Evolutionary conservation across 2,329 filamentous ascomycete genomes (phyloP), one percentile per base, ranked within the genome.

Genomic region (Neurospora crassa): DNA sequence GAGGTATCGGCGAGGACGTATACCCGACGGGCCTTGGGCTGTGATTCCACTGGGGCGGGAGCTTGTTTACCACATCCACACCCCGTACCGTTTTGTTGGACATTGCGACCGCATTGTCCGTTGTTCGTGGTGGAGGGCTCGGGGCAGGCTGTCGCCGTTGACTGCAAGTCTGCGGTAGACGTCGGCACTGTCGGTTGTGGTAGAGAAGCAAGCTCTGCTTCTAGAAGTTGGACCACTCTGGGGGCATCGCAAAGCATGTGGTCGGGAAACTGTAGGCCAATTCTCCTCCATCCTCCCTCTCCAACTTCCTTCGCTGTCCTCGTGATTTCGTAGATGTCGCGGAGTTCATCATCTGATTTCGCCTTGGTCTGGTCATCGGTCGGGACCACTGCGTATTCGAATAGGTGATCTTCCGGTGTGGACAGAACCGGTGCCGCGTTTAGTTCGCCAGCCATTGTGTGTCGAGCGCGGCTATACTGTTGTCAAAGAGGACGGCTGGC

Each of bases 251-350:
- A 85, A 0, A 99, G 87, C 93, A 98, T 97, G 40, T 91, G 86
- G 81, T 99, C 96, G 0, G 96, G 95, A 76, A 99, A 98, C 79
- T 99, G 96, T n/a, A 99, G 83, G 0, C 94, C 96, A 41, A 99
- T 88, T 69, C 91, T 88, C 73, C 83, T 87, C 87, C 93, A 97
- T 79, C 85, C 85, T 63, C 89, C 91, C 5, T 84, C 81, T n/a
- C 85, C 84, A 67, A 99, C 91, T 80, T 97, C 92, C 43, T 83
- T 80, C 68, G 93, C 87, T 0, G 96, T 97, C 71, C 92, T 88
- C 72, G 87, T 85, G 75, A 97, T 91, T 81, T 99, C 96, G 83
- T 98, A 99, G 68, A 92, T 90, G 53, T 89, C 82, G 70, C 84
- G 83, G 40, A 98, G 84, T 78, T 94, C 91, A 78, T 92, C 89